These are phyloP conservation scores for Tolypocladium ophioglossoides DNA, from an alignment of 2,329 filamentous ascomycete species.

Conservation along the genomic window DNA sequence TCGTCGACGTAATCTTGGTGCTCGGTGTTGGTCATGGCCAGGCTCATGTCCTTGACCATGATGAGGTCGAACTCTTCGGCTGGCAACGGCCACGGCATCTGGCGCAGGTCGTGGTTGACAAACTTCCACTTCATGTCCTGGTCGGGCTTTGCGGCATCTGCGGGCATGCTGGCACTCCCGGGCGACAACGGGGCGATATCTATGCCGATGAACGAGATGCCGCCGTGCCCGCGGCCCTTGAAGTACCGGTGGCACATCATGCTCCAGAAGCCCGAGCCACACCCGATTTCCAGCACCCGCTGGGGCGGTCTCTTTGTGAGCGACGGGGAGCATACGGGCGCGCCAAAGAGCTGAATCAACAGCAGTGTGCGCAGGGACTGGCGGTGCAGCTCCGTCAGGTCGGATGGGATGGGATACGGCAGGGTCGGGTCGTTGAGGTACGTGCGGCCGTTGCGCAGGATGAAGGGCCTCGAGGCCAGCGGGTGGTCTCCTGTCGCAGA, in stretches of 20 bases:
- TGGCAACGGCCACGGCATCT: constrained; percentile 64
- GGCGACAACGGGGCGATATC: constrained; percentile 66
- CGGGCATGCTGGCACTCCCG: constrained; percentile 19
- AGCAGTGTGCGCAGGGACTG: constrained; percentile 78
- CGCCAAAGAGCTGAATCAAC: constrained; percentile 70
- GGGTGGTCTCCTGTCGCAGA: constrained; percentile 31
- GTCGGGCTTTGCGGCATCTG: constrained; percentile 38
- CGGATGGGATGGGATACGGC: constrained; percentile 78
- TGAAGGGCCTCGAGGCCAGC: constrained; percentile 41
- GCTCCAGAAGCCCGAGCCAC: constrained; percentile 84
- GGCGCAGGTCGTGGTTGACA: constrained; percentile 75
- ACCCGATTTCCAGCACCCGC: constrained; percentile 76
- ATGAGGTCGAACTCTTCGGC: constrained; percentile 78
- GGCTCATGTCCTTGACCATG: constrained; percentile 74
- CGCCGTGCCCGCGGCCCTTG: constrained; percentile 52
- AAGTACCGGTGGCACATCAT: constrained; percentile 79
- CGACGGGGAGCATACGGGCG: constrained; percentile 63
- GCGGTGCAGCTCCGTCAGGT: constrained; percentile 76
- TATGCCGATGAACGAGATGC: constrained; percentile 70
- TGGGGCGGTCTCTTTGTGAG: constrained; percentile 58
- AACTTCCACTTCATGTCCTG: constrained; percentile 82
- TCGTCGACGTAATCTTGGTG: constrained; percentile 55
- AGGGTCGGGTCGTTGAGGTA: constrained; percentile 67
- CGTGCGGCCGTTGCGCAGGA: constrained; percentile 67
- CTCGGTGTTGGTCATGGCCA: constrained; percentile 50